phyloP scores from a whole-genome alignment of 208 protist genomes.

The Crithidia thermophila region DNA sequence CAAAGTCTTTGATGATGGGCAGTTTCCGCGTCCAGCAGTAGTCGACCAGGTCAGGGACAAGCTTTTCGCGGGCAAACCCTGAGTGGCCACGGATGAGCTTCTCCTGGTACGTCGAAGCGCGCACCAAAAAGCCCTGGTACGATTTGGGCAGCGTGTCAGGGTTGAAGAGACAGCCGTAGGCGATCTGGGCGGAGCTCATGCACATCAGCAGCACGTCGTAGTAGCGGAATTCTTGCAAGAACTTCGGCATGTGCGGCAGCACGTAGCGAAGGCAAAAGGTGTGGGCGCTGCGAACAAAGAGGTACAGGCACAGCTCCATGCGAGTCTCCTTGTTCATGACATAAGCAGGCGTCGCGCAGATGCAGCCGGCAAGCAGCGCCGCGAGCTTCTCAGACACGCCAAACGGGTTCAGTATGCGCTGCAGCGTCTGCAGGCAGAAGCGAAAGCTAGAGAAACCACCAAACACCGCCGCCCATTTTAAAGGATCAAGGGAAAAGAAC shows the following conservation, averaged over 20 bases:
- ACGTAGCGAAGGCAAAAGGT: slow-evolving; percentile 66
- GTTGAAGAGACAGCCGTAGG: slow-evolving; percentile 75
- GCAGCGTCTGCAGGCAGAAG: slow-evolving; percentile 54
- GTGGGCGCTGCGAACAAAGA: slow-evolving; percentile 73
- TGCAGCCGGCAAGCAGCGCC: slow-evolving; percentile 52
- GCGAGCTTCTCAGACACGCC: slow-evolving; percentile 47
- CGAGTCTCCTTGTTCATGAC: slow-evolving; percentile 79
- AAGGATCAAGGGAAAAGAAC: slow-evolving; percentile 75
- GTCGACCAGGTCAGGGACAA: slow-evolving; percentile 71
- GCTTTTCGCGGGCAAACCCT: slow-evolving; percentile 57
- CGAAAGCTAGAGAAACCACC: slow-evolving; percentile 76
- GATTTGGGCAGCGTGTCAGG: slow-evolving; percentile 69
- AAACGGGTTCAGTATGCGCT: slow-evolving; percentile 24
- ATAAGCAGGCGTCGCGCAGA: slow-evolving; percentile 68
- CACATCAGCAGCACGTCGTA: slow-evolving; percentile 88
- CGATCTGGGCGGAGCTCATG: slow-evolving; percentile 75
- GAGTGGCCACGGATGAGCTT: slow-evolving; percentile 66
- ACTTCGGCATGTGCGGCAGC: slow-evolving; percentile 50
- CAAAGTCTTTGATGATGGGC: slow-evolving; percentile 31
- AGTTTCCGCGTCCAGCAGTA: slow-evolving; percentile 42
- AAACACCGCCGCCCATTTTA: slow-evolving; percentile 79
- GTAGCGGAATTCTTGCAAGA: slow-evolving; percentile 61
- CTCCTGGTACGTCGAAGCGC: slow-evolving; percentile 62
- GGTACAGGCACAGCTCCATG: slow-evolving; percentile 82
- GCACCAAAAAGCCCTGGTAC: slow-evolving; percentile 76